Percentiles rank a stretch among this genome's conserved stretches.
Conservation (phyloP, 306 rosid species). For the Gastrolobium villosum region DNA sequence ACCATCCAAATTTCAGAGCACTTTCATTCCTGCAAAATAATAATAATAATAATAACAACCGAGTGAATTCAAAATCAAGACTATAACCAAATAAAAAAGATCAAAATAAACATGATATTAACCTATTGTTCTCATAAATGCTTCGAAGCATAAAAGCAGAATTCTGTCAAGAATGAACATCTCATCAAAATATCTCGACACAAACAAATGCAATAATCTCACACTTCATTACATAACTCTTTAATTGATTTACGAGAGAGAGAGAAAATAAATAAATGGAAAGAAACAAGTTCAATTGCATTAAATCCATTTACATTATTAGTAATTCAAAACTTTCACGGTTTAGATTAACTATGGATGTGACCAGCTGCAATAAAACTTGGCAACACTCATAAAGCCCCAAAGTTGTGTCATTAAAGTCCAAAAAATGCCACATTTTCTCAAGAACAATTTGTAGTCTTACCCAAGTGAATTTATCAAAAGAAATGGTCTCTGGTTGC, state of each 20-base stretch:
- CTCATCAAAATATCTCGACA: conserved; percentile 5
- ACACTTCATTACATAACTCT: background rate
- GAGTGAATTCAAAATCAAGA: conserved; percentile 40
- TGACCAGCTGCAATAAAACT: conserved; percentile 3
- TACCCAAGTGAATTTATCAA: conserved; percentile 12
- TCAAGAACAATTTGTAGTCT: conserved; percentile 10
- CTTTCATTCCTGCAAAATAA: conserved; percentile 79
- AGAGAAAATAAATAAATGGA: conserved; percentile 13
- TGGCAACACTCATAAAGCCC: conserved; percentile 20
- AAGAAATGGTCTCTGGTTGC: conserved; percentile 16
- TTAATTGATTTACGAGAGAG: conserved; percentile 18
- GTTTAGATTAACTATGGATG: conserved; percentile 14
- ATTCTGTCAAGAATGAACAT: background rate
- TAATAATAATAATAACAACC: no score
- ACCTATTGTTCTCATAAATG: background rate
- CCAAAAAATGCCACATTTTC: background rate
- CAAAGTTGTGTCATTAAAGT: background rate
- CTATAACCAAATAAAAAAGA: conserved; percentile 21
- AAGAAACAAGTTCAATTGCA: background rate
- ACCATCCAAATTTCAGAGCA: conserved; percentile 91
- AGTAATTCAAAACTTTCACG: background rate
- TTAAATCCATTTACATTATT: background rate
- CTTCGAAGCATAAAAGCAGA: background rate
- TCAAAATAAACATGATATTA: conserved; percentile 14
- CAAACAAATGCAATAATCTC: conserved; percentile 10